Evolutionary conservation across 2,329 filamentous ascomycete genomes (phyloP).

Genomic region (Ascosphaera acerosa): DNA sequence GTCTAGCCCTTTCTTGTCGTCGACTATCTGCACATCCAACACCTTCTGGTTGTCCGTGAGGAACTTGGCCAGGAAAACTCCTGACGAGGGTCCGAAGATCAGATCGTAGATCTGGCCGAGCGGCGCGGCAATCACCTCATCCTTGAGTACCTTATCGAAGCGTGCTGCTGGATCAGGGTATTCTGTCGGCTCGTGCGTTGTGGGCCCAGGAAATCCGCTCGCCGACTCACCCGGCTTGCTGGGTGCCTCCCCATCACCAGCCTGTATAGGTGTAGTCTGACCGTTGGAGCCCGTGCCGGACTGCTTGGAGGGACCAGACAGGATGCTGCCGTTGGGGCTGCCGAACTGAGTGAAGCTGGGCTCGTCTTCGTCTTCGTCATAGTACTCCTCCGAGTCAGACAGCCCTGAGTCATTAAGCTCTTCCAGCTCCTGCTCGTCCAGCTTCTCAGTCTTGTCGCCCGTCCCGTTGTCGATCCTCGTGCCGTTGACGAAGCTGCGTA

Average conservation of each 20-base stretch:
- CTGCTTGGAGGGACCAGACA: too few relatives aligned
- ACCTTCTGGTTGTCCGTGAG: constrained; percentile 72
- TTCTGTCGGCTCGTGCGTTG: constrained; percentile 57
- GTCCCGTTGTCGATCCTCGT: constrained; percentile 55
- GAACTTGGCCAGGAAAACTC: constrained; percentile 65
- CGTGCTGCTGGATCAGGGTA: constrained; percentile 57
- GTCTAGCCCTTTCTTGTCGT: constrained; percentile 52
- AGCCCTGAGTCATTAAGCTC: constrained; percentile 56
- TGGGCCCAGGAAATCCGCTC: constrained; percentile 73
- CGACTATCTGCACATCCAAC: constrained; percentile 58
- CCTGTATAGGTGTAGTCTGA: too few relatives aligned
- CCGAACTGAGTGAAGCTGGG: too few relatives aligned
- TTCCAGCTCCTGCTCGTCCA: constrained; percentile 40
- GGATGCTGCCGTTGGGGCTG: too few relatives aligned
- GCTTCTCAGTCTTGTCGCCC: constrained; percentile 77
- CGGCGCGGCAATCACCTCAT: constrained; percentile 67
- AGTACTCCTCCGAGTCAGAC: constrained; percentile 41
- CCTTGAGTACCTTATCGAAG: constrained; percentile 62
- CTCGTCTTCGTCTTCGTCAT: constrained; percentile 27
- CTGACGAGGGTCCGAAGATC: constrained; percentile 61
- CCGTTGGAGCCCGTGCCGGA: too few relatives aligned
- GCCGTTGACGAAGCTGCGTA: constrained; percentile 78
- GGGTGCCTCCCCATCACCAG: too few relatives aligned
- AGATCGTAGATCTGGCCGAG: constrained; percentile 77
- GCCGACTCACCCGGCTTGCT: too few relatives aligned